Conservation (phyloP, 2,329 filamentous ascomycete species). For the Xylariomycetidae sp. region DNA sequence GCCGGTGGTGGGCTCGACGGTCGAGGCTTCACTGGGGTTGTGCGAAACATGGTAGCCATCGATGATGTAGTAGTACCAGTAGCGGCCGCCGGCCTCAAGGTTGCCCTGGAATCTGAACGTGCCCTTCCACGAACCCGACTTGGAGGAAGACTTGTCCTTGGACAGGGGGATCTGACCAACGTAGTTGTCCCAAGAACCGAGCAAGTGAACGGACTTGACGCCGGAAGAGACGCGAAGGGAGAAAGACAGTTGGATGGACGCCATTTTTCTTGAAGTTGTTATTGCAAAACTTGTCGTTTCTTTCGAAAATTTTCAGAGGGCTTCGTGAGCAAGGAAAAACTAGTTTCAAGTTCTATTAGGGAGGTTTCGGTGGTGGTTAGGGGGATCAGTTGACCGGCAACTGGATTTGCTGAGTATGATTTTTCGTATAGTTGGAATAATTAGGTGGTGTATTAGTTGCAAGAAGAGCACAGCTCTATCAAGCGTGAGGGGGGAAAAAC, state of each 20-base stretch:
- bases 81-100: slow-evolving; percentile 81
- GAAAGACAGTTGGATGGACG: slow-evolving; percentile 90
- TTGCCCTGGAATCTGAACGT: slow-evolving; percentile 95
- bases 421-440: slow-evolving; percentile 21
- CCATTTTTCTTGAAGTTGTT: slow-evolving; percentile 57
- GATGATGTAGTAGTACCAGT: slow-evolving; percentile 99
- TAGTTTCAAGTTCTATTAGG: slow-evolving; percentile 43
- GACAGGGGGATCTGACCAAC: slow-evolving; percentile 87
- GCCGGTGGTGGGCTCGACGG: slow-evolving; percentile 91
- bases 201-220: slow-evolving; percentile 94
- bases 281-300: slow-evolving; percentile 32
- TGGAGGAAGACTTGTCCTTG: slow-evolving; percentile 75
- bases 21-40: slow-evolving; percentile 85
- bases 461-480: slow-evolving; percentile 52
- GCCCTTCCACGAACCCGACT: slow-evolving; percentile 89
- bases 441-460: slow-evolving; percentile 24
- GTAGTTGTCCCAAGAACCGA: slow-evolving; percentile 99
- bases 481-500: slow-evolving; percentile 42
- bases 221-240: slow-evolving; percentile 91
- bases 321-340: slow-evolving; percentile 51
- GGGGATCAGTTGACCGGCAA: slow-evolving; percentile 46
- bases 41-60: slow-evolving; percentile 98
- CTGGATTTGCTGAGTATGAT: slow-evolving; percentile 30
- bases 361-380: slow-evolving; percentile 30
- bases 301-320: slow-evolving; percentile 33